Evolutionary conservation across 2,329 filamentous ascomycete species (phyloP).

Genomic region (Seiridium cupressi): DNA sequence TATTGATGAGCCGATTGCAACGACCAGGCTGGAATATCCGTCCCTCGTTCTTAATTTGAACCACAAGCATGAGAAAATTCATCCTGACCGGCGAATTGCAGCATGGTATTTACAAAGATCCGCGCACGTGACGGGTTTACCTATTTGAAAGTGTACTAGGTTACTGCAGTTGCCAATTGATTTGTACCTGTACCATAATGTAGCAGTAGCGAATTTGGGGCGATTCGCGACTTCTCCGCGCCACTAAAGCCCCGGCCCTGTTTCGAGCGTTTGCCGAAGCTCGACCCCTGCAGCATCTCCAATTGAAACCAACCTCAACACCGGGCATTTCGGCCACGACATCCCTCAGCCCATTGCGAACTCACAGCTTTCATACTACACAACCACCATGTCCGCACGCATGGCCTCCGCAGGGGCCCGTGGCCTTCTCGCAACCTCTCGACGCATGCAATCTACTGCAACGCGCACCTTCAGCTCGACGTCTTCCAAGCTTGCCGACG

Average conservation of each 20-base stretch:
- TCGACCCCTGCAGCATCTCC: constrained; percentile 5
- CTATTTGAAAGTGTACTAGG: no score
- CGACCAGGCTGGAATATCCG: no score
- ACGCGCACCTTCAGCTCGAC: constrained; percentile 51
- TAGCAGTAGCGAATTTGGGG: neutral
- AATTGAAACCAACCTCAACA: constrained; percentile 3
- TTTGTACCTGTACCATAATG: neutral
- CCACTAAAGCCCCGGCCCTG: neutral
- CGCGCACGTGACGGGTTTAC: neutral
- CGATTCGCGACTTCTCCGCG: neutral
- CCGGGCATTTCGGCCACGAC: neutral
- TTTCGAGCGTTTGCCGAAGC: constrained; percentile 3
- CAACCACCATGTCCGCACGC: constrained; percentile 44
- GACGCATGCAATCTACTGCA: constrained; percentile 19
- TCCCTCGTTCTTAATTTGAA: neutral
- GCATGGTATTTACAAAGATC: neutral
- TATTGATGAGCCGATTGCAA: no score
- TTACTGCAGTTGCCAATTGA: no score
- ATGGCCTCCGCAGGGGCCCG: constrained; percentile 30
- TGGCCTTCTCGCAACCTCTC: constrained; percentile 6
- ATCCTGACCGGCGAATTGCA: neutral
- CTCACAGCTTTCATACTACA: neutral
- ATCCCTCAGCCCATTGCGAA: neutral
- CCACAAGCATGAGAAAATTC: neutral
- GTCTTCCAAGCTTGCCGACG: constrained; percentile 38